Evolutionary conservation across 768 basidiomycete genomes (phyloP).

Genomic region (Lactarius akahatsu): DNA sequence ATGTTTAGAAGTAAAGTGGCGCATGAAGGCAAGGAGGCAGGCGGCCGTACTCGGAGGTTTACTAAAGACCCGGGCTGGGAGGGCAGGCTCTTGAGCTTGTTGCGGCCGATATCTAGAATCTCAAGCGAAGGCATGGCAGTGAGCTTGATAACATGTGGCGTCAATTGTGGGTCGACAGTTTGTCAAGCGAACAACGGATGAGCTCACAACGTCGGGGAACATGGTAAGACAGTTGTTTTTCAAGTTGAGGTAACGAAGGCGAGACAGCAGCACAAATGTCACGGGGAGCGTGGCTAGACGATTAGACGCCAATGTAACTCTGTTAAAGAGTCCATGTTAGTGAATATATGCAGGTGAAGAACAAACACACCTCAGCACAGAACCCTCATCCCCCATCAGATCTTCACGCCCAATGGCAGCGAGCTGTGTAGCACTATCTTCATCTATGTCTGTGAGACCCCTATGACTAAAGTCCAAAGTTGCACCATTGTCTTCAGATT

Average conservation of each 20-base stretch:
- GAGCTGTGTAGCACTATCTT: conserved; percentile 75
- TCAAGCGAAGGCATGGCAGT: conserved; percentile 85
- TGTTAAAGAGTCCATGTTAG: conserved; percentile 34
- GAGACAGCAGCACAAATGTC: conserved; percentile 68
- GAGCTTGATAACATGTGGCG: conserved; percentile 48
- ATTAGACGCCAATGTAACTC: conserved; percentile 87
- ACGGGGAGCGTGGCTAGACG: conserved; percentile 73
- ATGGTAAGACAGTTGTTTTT: conserved; percentile 77
- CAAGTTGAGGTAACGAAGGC: conserved; percentile 82
- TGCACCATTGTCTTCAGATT: conserved; percentile 72
- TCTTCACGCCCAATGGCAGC: conserved; percentile 54
- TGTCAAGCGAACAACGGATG: conserved; percentile 5
- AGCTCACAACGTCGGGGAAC: conserved; percentile 85
- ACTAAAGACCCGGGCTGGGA: conserved; percentile 73
- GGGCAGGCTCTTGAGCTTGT: conserved; percentile 82
- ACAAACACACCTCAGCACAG: conserved; percentile 57
- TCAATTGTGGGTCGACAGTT: not conserved
- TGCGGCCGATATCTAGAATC: conserved; percentile 91
- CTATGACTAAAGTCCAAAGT: conserved; percentile 85
- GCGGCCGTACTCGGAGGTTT: conserved; percentile 61
- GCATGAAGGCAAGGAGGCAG: not conserved
- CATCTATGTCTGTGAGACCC: conserved; percentile 71
- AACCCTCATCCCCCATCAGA: conserved; percentile 46
- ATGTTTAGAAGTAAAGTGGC: conserved; percentile 5
- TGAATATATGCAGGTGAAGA: conserved; percentile 29